Evolutionary conservation across 129 eudicot species (phyloP).

Genomic region (Ambrosia artemisiifolia): DNA sequence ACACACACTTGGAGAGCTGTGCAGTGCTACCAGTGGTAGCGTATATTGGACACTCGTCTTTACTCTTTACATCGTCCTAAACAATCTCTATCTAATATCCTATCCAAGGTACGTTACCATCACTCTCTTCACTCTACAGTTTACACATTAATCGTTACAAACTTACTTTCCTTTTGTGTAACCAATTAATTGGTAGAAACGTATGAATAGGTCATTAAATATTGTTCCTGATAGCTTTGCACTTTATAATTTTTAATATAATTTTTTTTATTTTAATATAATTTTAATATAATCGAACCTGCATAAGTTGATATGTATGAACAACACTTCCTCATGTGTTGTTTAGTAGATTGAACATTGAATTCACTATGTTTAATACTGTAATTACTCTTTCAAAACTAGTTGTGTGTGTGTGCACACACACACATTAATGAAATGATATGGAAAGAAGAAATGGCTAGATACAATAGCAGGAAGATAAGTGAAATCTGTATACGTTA

Average conservation of each 20-base stretch:
- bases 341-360: neutral
- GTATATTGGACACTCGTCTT: constrained; percentile 12
- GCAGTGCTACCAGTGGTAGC: too few relatives aligned
- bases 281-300: neutral
- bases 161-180: constrained; percentile 8
- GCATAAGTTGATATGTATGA: constrained; percentile 7
- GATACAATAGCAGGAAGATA: too few relatives aligned
- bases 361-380: too few relatives aligned
- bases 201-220: neutral
- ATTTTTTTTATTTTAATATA: too few relatives aligned
- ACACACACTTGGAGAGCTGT: neutral
- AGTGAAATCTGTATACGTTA: neutral
- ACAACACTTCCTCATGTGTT: neutral
- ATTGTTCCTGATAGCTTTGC: neutral
- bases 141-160: neutral
- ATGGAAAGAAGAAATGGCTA: too few relatives aligned
- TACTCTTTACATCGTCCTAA: constrained; percentile 12
- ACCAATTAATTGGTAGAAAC: constrained; percentile 6
- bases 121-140: neutral
- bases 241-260: too few relatives aligned
- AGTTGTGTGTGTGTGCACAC: too few relatives aligned
- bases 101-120: constrained; percentile 21
- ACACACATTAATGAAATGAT: too few relatives aligned
- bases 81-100: neutral
- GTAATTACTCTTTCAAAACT: too few relatives aligned